These are phyloP conservation scores for Apophysomyces sp. DNA, from an alignment of 371 early-diverging fungal species.

Conservation along the genomic window DNA sequence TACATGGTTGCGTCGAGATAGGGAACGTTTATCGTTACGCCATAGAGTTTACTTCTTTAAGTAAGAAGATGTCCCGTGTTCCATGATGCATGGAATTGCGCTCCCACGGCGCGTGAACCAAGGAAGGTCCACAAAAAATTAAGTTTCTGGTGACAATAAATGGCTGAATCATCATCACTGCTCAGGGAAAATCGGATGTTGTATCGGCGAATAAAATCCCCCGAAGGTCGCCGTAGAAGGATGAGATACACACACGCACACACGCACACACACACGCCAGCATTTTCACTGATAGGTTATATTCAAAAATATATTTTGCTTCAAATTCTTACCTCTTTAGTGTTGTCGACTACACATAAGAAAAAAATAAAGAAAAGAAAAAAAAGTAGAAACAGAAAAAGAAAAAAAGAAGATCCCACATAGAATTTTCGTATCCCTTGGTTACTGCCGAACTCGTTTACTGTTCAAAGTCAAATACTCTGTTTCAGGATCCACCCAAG, in stretches of 20 bases:
- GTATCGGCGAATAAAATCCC: background rate
- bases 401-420: background rate
- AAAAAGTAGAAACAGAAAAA: background rate
- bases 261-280: background rate
- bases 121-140: too few relatives aligned
- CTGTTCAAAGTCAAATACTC: background rate
- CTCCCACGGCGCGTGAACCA: too few relatives aligned
- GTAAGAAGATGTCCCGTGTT: too few relatives aligned
- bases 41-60: too few relatives aligned
- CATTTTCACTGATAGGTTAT: background rate
- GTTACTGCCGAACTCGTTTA: background rate
- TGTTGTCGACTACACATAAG: background rate
- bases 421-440: background rate
- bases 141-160: background rate
- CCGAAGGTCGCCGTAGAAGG: background rate
- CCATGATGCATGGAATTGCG: too few relatives aligned
- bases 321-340: slow-evolving; percentile 1
- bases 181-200: background rate
- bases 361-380: background rate
- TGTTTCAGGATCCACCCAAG: background rate
- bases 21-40: too few relatives aligned
- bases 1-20: too few relatives aligned
- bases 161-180: background rate
- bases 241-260: too few relatives aligned
- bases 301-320: background rate